Evolutionary conservation across 345 rosid genomes (phyloP).

Genomic region (Limnanthes douglasii): DNA sequence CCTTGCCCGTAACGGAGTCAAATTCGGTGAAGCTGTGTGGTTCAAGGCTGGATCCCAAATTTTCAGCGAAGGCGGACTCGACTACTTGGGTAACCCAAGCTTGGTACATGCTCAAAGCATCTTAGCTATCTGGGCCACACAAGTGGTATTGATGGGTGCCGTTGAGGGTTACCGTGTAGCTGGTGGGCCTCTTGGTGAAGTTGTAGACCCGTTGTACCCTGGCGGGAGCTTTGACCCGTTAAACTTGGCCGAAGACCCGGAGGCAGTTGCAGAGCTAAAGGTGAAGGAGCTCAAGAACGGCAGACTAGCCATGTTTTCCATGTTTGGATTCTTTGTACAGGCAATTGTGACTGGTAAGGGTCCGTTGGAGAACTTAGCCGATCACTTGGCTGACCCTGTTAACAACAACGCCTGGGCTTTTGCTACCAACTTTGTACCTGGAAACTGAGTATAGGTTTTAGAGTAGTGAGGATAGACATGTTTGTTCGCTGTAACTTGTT

Average conservation of each 20-base stretch:
- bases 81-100: conserved; percentile 81
- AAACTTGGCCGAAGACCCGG: conserved; percentile 72
- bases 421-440: conserved; percentile 83
- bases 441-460: no score
- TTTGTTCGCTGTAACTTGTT: no score
- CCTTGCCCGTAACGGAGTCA: conserved; percentile 15
- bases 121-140: conserved; percentile 65
- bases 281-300: conserved; percentile 81
- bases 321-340: conserved; percentile 85
- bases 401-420: conserved; percentile 89
- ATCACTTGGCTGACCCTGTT: conserved; percentile 75
- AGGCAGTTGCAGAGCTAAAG: conserved; percentile 73
- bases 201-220: conserved; percentile 56
- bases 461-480: no score
- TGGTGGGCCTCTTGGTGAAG: conserved; percentile 61
- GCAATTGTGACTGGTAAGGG: conserved; percentile 86
- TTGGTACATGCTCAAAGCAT: conserved; percentile 71
- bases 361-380: conserved; percentile 64
- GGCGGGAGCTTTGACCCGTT: conserved; percentile 84
- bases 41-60: conserved; percentile 40
- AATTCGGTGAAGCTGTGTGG: conserved; percentile 21
- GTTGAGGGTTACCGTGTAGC: conserved; percentile 67
- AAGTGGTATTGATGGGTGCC: conserved; percentile 60
- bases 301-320: conserved; percentile 73
- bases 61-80: conserved; percentile 75